phyloP scores from a whole-genome alignment of 2,329 filamentous ascomycete species.

The Diplodia mutila region DNA sequence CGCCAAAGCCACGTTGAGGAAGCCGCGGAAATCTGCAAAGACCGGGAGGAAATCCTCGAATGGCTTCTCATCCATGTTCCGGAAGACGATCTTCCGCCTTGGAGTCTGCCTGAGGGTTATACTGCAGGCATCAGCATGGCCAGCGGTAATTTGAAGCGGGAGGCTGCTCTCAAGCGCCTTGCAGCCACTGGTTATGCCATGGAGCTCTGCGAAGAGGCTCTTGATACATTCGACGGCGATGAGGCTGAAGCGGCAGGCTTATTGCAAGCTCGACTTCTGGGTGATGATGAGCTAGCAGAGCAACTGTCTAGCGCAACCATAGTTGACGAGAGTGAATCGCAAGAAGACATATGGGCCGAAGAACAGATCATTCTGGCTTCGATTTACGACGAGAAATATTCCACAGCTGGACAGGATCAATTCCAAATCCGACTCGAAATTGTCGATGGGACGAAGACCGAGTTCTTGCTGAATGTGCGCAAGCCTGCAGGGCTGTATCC shows the following conservation, averaged over 20 bases:
- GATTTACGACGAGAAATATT: constrained; percentile 72
- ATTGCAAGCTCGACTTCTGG: constrained; percentile 72
- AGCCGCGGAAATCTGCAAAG: constrained; percentile 83
- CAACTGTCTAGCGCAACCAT: constrained; percentile 41
- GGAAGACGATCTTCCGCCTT: constrained; percentile 91
- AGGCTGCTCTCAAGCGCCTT: constrained; percentile 81
- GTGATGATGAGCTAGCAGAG: constrained; percentile 33
- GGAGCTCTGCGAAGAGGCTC: constrained; percentile 79
- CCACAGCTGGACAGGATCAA: constrained; percentile 61
- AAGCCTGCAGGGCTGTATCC: constrained; percentile 74
- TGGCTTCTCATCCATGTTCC: constrained; percentile 97
- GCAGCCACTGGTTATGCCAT: constrained; percentile 80
- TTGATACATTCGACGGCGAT: constrained; percentile 71
- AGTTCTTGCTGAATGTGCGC: constrained; percentile 67
- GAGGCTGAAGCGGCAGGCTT: constrained; percentile 77
- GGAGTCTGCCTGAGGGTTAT: constrained; percentile 91
- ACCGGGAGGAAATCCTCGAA: constrained; percentile 88
- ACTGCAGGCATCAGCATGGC: constrained; percentile 86
- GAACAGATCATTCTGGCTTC: constrained; percentile 83
- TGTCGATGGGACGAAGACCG: constrained; percentile 45
- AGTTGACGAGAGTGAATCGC: constrained; percentile 48
- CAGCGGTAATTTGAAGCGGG: constrained; percentile 76
- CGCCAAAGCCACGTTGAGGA: constrained; percentile 88
- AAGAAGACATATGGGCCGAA: constrained; percentile 73
- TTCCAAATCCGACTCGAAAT: constrained; percentile 72